Evolutionary conservation across 805 yeast species (phyloP), one percentile per base, ranked within the genome.

Genomic region (Yarrowia osloensis): DNA sequence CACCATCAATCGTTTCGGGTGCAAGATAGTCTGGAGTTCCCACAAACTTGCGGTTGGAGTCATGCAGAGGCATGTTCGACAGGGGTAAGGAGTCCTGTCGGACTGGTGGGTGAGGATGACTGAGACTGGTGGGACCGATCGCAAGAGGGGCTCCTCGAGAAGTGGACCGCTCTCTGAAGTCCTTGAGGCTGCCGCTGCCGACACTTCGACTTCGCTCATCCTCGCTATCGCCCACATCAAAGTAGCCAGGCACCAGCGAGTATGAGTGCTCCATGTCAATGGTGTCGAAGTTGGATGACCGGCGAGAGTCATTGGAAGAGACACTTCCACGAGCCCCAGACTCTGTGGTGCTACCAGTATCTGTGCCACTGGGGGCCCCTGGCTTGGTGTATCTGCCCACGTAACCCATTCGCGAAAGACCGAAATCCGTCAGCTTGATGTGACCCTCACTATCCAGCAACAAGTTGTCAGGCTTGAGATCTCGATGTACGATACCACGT

Each of bases 1-100:
- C 81, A 44, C 98, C 98, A 47, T 84, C 81, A 69, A 95, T 91
- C 0, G 97, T 93, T 75, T 95, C 99, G 0, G 99, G 99, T 0
- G 99, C 96, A 44, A 96, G 82, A 76, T 95, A 95, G 75, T 95
- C 99, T 0, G 99, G 99, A 0, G 99, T 95, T 0, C 99, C 99
- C 35, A 92, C 97, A 73, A 94, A 93, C 69, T 83, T 84, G 65
- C 84, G 85, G 0, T 83, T 81, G 2, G 81, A 75, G 67, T 83
- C 84, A 26, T 82, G 82, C 0, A 97, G 96, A 75, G 92, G 92
- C 74, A 87, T 91, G 49, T 93, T 80, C 2, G 49, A 57, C 28
- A 57, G 9, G 1, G 61, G 65, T n/a, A 57, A n/a, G 5, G 50
- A 40, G 9, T 40, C 65, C 29, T 57, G 65, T 19, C 47, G 9